These are phyloP conservation scores for Ceratobasidium sp. DNA, from an alignment of 1,284 basidiomycete species.

Conservation along the genomic window DNA sequence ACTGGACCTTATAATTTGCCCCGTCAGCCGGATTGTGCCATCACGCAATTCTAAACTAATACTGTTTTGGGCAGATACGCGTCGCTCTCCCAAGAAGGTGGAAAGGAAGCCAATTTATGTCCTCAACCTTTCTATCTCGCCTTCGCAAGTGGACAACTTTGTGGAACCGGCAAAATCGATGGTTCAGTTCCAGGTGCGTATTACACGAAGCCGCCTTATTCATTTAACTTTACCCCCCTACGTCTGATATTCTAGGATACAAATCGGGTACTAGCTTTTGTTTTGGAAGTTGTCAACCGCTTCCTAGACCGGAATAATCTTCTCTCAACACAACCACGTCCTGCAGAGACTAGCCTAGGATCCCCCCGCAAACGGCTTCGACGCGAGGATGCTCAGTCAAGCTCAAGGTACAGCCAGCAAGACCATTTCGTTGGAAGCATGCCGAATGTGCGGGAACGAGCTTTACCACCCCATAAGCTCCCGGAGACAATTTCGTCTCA, in stretches of 20 bases:
- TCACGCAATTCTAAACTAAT: not conserved
- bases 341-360: not conserved
- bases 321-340: conserved; percentile 48
- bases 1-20: not conserved
- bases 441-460: not conserved
- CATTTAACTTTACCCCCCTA: not conserved
- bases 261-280: conserved; percentile 52
- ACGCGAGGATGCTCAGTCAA: too few species aligned
- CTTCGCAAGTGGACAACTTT: conserved; percentile 72
- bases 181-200: conserved; percentile 70
- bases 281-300: conserved; percentile 64
- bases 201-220: not conserved
- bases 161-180: conserved; percentile 75
- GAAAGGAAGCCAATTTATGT: conserved; percentile 83
- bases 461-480: not conserved
- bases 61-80: conserved; percentile 54
- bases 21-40: not conserved
- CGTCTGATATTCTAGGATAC: conserved; percentile 1
- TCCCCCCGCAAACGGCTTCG: conserved; percentile 11
- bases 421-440: not conserved
- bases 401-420: not conserved
- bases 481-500: not conserved
- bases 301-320: conserved; percentile 76
- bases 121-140: conserved; percentile 71
- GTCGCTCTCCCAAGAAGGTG: conserved; percentile 74